Percentiles rank a stretch among this genome's conserved stretches.
Evolutionary conservation across 202 grass and related monocot genomes (phyloP).

Genomic region (Setaria viridis): DNA sequence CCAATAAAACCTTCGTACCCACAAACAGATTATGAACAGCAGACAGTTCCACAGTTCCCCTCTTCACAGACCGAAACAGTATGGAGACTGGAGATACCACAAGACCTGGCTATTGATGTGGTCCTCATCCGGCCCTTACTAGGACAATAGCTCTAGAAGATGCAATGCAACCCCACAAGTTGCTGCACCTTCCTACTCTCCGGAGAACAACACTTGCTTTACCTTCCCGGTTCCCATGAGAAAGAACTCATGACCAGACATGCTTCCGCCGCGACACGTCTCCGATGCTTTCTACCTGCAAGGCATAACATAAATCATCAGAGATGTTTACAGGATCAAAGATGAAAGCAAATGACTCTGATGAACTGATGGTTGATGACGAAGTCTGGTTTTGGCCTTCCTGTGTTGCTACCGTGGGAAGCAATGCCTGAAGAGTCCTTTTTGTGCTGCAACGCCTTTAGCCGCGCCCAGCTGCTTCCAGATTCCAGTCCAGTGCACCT

Average conservation of each 20-base stretch:
- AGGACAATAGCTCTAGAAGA: too few relatives aligned
- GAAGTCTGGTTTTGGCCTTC: conserved; percentile 31
- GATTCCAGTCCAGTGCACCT: not conserved
- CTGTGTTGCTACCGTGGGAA: conserved; percentile 24
- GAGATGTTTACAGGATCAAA: not conserved
- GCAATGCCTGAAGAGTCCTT: conserved; percentile 24
- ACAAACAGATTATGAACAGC: not conserved
- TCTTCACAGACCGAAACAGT: too few relatives aligned
- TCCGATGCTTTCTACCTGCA: conserved; percentile 26
- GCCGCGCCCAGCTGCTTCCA: conserved; percentile 33
- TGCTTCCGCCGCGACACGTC: conserved; percentile 28
- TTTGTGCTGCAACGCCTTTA: conserved; percentile 2
- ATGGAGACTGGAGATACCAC: not conserved
- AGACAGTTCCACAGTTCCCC: not conserved
- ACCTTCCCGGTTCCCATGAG: not conserved
- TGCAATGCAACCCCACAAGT: not conserved
- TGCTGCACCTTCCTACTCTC: not conserved
- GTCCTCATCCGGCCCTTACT: too few relatives aligned
- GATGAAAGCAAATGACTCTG: not conserved
- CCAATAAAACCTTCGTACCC: not conserved
- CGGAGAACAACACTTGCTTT: conserved; percentile 1
- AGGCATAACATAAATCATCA: not conserved
- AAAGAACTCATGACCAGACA: conserved; percentile 28
- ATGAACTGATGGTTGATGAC: conserved; percentile 18
- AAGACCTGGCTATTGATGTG: not conserved